phyloP scores from a whole-genome alignment of 1,284 basidiomycete species.

The Cryptococcus amylolentus region DNA sequence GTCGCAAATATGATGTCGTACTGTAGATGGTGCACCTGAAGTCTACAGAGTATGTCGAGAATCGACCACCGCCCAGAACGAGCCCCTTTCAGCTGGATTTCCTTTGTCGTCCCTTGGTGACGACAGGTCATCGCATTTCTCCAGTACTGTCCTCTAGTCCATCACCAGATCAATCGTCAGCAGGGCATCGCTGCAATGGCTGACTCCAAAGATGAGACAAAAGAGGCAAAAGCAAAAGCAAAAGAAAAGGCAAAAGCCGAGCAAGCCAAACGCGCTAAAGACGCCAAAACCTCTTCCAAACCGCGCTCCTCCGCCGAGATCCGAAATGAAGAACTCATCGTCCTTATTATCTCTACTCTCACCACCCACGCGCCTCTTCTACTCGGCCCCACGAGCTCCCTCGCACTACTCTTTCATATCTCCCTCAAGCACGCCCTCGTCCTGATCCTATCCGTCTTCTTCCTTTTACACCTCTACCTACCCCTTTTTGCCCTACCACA shows the following conservation, averaged over 20 bases:
- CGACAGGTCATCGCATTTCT: too few species aligned
- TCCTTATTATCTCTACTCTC: conserved; percentile 3
- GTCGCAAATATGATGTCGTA: too few species aligned
- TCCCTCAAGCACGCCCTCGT: not conserved
- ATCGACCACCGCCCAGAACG: too few species aligned
- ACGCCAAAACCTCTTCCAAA: not conserved
- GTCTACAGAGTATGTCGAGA: too few species aligned
- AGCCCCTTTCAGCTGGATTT: too few species aligned
- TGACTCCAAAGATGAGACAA: not conserved
- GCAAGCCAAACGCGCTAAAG: not conserved
- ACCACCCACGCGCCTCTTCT: conserved; percentile 15
- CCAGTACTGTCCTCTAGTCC: not conserved
- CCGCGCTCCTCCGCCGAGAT: conserved; percentile 1
- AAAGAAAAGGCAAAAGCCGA: not conserved
- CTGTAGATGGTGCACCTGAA: too few species aligned
- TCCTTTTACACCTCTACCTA: conserved; percentile 13
- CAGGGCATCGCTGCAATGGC: not conserved
- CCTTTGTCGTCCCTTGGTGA: too few species aligned
- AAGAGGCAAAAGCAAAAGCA: not conserved
- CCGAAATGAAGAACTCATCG: conserved; percentile 2
- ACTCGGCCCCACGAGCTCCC: conserved; percentile 1
- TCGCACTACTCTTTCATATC: conserved; percentile 8
- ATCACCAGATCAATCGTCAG: too few species aligned
- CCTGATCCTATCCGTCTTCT: conserved; percentile 8
- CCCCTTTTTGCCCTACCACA: conserved; percentile 21